phyloP scores from a whole-genome alignment of 306 rosid species.

The Castanea crenata region DNA sequence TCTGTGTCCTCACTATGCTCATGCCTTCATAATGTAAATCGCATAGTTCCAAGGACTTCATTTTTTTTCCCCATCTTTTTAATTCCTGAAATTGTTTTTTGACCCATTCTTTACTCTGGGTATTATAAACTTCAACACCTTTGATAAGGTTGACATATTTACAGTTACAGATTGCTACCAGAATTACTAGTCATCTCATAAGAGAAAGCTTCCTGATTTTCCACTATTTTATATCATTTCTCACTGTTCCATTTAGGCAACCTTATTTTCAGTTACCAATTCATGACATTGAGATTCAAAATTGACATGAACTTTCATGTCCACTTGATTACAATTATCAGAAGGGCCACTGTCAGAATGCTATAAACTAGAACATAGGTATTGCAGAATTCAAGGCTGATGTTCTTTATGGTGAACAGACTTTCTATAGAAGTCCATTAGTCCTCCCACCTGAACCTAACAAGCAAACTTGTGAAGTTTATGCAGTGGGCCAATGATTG shows the following conservation, averaged over 20 bases:
- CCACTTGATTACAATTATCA: no score
- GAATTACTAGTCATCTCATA: not conserved
- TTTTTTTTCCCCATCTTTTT: not conserved
- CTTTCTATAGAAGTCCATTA: no score
- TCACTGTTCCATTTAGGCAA: not conserved
- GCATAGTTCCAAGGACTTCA: not conserved
- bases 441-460: no score
- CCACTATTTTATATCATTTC: not conserved
- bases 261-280: no score
- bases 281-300: no score
- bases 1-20: not conserved
- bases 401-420: no score
- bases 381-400: no score
- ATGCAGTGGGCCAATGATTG: no score
- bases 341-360: no score
- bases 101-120: not conserved
- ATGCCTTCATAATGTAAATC: not conserved
- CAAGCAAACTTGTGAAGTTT: no score
- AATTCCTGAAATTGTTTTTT: not conserved
- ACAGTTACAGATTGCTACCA: not conserved
- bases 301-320: no score
- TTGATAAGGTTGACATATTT: not conserved
- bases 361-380: no score
- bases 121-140: not conserved
- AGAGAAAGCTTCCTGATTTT: not conserved